Base-by-base conservation (phyloP, 2,329 filamentous ascomycete genomes). In the Trichoderma asperellum region DNA sequence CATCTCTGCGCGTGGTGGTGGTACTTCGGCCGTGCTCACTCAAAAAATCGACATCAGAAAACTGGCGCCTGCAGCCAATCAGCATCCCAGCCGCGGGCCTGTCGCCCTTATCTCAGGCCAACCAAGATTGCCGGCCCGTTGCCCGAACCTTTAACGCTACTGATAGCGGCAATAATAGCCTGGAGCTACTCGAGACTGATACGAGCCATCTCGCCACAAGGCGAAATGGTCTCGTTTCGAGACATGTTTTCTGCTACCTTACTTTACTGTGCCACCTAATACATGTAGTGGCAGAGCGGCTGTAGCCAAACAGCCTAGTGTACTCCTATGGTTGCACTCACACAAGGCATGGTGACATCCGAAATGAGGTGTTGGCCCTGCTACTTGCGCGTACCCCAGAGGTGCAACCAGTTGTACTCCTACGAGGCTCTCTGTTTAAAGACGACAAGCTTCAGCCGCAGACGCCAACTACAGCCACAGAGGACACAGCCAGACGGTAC, bases 91-190 rank as follows among this genome's bases (percentile, higher is more conserved):
- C 64, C 67, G 70, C 69, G 47, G 59, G 69, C 69, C 71, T 71
- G 61, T 59, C 68, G 73, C 76, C 69, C 82, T 83, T 83, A 83
- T 83, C 82, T 81, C 73, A 72, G 73, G 70, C 80, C 81, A 82
- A 80, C 77, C 77, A 81, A 68, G 64, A 74, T 56, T 71, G 69
- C 65, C 72, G 70, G 72, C 63, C 72, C 64, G 69, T 71, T 68
- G 60, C 68, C 70, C 70, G 68, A 63, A 73, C 71, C 70, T 74
- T 65, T 49, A 56, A 69, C 71, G 69, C 73, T 73, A 73, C 57
- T 35, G 63, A 66, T 59, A 67, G 59, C 56, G 57, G 53, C 47
- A 49, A 52, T 21, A 52, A 59, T 69, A 68, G 68, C 53, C 57
- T 70, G 63, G 29, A 40, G 53, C 53, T 58, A 58, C 55, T 58